Evolutionary conservation across 805 yeast species (phyloP).

Genomic region (Kurtzmaniella fragi): DNA sequence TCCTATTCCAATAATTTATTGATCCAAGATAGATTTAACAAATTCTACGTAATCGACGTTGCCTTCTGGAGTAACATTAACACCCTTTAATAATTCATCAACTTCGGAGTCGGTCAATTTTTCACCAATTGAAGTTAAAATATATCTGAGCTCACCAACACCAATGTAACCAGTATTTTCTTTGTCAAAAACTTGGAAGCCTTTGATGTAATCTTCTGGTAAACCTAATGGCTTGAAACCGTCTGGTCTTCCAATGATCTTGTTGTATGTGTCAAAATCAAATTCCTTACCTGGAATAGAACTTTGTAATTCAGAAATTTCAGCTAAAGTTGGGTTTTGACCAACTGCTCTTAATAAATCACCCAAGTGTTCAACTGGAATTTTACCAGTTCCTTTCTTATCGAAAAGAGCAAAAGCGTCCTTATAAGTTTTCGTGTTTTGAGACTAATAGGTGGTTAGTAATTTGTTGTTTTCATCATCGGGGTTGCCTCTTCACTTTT

Average conservation of each 20-base stretch:
- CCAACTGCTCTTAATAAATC: slow-evolving; percentile 96
- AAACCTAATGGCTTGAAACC: slow-evolving; percentile 85
- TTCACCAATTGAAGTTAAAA: slow-evolving; percentile 94
- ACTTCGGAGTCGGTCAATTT: slow-evolving; percentile 87
- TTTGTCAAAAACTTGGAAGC: slow-evolving; percentile 95
- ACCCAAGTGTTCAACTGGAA: slow-evolving; percentile 79
- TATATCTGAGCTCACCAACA: slow-evolving; percentile 93
- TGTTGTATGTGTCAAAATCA: slow-evolving; percentile 72
- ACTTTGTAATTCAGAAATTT: slow-evolving; percentile 51
- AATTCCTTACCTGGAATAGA: slow-evolving; percentile 47
- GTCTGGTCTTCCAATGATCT: slow-evolving; percentile 77
- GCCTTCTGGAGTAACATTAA: slow-evolving; percentile 88
- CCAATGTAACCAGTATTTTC: slow-evolving; percentile 94
- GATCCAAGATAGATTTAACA: slow-evolving; percentile 89
- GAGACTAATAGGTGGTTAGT: slow-evolving; percentile 27
- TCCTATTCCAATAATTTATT: slow-evolving; percentile 34
- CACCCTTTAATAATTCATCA: slow-evolving; percentile 93
- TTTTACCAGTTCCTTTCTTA: slow-evolving; percentile 91
- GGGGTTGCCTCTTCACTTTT: not conserved
- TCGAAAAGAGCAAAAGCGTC: slow-evolving; percentile 97
- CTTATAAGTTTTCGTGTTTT: slow-evolving; percentile 51
- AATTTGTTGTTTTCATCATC: slow-evolving; percentile 1
- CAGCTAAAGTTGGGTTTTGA: slow-evolving; percentile 94
- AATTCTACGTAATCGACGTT: slow-evolving; percentile 93
- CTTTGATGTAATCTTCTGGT: slow-evolving; percentile 85